Percentiles rank a stretch among this genome's conserved stretches.
Conservation (phyloP, 768 basidiomycete species). For the Crucibulum laeve region DNA sequence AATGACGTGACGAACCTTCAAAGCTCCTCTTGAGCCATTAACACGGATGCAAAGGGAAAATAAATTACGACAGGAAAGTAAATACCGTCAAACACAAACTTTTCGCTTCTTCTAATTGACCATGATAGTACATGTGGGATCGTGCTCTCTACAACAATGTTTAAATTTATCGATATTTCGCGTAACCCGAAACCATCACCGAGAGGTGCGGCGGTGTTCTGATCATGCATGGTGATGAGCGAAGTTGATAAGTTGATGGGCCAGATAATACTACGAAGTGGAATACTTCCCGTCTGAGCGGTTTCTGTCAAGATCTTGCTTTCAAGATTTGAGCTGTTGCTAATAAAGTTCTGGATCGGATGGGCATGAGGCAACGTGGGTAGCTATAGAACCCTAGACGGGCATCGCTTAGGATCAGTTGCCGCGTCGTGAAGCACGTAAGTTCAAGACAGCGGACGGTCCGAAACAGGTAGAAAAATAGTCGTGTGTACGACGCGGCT, state of each 20-base stretch:
- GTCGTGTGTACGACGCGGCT: slow-evolving; percentile 3
- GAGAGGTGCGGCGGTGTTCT: too few relatives aligned
- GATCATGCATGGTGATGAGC: slow-evolving; percentile 20
- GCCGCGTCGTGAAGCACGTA: slow-evolving; percentile 17
- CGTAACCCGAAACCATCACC: too few relatives aligned
- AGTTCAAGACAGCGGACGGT: slow-evolving; percentile 8
- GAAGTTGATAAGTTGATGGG: slow-evolving; percentile 8
- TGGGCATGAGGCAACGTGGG: slow-evolving; percentile 15
- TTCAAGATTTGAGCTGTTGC: neutral
- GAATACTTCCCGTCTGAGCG: slow-evolving; percentile 28
- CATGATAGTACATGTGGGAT: too few relatives aligned
- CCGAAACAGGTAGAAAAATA: slow-evolving; percentile 13
- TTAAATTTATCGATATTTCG: too few relatives aligned
- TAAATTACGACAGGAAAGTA: too few relatives aligned
- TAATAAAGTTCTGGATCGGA: neutral
- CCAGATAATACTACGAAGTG: slow-evolving; percentile 11
- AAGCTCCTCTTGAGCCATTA: too few relatives aligned
- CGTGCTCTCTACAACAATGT: too few relatives aligned
- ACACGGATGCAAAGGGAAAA: too few relatives aligned
- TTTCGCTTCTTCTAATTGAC: too few relatives aligned
- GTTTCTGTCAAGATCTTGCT: slow-evolving; percentile 30
- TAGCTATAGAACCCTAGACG: slow-evolving; percentile 17
- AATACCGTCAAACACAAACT: too few relatives aligned
- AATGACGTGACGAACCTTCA: too few relatives aligned
- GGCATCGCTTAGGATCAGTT: slow-evolving; percentile 11